These are phyloP conservation scores for Isochrysis galbana DNA, from an alignment of 78 protist genomes.

Conservation along the genomic window DNA sequence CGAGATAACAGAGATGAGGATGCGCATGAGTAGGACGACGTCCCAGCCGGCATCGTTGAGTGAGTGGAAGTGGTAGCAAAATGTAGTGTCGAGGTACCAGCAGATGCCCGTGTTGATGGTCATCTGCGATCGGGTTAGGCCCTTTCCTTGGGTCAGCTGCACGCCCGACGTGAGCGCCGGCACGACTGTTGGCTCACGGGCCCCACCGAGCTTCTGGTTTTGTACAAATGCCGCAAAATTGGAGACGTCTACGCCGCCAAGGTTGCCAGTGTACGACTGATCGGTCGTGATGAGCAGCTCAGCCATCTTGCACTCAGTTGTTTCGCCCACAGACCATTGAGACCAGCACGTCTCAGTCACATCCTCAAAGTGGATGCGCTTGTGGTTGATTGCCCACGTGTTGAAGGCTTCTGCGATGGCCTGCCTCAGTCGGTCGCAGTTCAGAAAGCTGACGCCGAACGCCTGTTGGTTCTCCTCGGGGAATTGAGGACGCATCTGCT, in stretches of 20 bases:
- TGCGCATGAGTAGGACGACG: not conserved
- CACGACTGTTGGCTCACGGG: not conserved
- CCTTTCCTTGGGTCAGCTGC: not conserved
- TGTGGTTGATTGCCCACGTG: not conserved
- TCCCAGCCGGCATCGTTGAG: not conserved
- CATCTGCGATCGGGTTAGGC: not conserved
- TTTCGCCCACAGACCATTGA: not conserved
- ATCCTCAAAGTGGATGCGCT: not conserved
- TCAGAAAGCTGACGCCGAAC: not conserved
- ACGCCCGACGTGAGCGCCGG: not conserved
- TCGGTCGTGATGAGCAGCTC: not conserved
- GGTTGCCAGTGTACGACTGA: not conserved
- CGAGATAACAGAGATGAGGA: not conserved
- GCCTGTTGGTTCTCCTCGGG: not conserved
- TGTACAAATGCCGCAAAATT: not conserved
- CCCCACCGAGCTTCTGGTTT: not conserved
- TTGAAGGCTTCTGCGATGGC: not conserved
- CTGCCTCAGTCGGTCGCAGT: not conserved
- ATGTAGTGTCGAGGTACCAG: constrained; percentile 2
- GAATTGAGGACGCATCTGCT: not conserved
- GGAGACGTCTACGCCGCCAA: not conserved
- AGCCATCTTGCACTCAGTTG: not conserved
- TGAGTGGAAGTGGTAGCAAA: not conserved
- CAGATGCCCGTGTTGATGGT: not conserved
- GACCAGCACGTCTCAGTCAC: not conserved